Evolutionary conservation across 306 rosid genomes (phyloP), one percentile per base, ranked within the genome.

Genomic region (Corylus americana): DNA sequence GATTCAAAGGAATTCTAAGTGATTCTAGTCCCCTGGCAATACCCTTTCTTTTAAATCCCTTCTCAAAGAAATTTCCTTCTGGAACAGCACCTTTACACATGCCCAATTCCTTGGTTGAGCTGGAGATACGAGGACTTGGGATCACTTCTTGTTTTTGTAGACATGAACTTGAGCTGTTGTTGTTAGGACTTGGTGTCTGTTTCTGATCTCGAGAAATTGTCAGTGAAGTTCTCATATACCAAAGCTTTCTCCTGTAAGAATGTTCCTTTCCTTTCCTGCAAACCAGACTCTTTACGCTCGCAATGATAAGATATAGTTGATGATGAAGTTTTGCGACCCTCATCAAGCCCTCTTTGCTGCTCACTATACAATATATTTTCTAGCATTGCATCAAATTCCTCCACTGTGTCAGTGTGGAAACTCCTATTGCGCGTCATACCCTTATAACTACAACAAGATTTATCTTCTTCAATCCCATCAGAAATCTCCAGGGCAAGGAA

Each of bases 331-430:
- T 81, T 31, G 55, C 59, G 72, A 73, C 70, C 82, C 58, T 74
- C 64, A 68, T 79, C 16, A 8, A 75, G 53, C 64, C 75, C 83
- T 61, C 48, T 54, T 76, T 69, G 76, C 20, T 75, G 78, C 77
- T 31, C 70, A 35, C 17, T 22, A 13, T 55, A 55, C 81, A 80
- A 48, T 73, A 79, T 58, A 45, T 31, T 81, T 0, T 72, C 51
- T 8, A 83, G 75, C 74, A 85, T 70, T 25, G 78, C 84, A 77
- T 83, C 89, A 62, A 81, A 83, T 76, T 88, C 91, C 61, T 85
- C 88, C 62, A 85, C 81, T n/a, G 91, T 85, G 76, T 88, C 25
- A 22, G 25, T 22, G 25, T 22, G 91, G 72, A 85, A 83, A 66
- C 88, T 85, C 61, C 80, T 85, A 67, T 72, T 76, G 47, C 86